Evolutionary conservation across 1,139 yeast genomes (phyloP).

Genomic region (Suhomyces atakaporum): DNA sequence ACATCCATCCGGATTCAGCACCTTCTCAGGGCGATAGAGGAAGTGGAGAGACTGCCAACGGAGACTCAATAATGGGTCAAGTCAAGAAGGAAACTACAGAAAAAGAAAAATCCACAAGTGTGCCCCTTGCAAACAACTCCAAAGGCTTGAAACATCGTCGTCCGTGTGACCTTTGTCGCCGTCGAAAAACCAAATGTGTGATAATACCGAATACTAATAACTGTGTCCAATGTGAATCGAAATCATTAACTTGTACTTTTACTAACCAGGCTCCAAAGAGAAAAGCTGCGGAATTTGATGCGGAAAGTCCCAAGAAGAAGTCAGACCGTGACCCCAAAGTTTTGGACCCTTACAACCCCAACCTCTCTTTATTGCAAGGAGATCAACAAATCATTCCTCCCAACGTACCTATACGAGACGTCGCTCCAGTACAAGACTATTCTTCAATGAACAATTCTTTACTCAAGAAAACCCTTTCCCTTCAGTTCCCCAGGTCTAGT

Average conservation of each 20-base stretch:
- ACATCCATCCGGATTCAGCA: conserved; percentile 22
- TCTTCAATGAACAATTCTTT: conserved; percentile 51
- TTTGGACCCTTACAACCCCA: conserved; percentile 4
- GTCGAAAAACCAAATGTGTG: conserved; percentile 67
- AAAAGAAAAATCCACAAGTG: conserved; percentile 2
- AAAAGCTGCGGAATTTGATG: conserved; percentile 27
- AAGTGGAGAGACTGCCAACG: conserved; percentile 1
- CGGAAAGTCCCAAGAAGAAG: conserved; percentile 20
- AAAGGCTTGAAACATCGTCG: conserved; percentile 33
- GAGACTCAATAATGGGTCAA: conserved; percentile 2
- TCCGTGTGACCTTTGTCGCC: conserved; percentile 72
- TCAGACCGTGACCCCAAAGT: conserved; percentile 6
- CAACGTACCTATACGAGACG: conserved; percentile 55
- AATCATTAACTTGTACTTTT: conserved; percentile 66
- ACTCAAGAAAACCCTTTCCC: conserved; percentile 44
- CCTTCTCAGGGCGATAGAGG: conserved; percentile 2
- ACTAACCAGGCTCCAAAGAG: conserved; percentile 35
- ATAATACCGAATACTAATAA: conserved; percentile 56
- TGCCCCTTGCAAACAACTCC: conserved; percentile 9
- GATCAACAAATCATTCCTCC: conserved; percentile 39
- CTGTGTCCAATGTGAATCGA: conserved; percentile 70
- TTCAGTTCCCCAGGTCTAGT: conserved; percentile 75
- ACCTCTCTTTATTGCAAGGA: conserved; percentile 12
- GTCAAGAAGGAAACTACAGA: conserved; percentile 1
- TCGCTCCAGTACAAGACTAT: conserved; percentile 57